Percentiles rank a stretch among this genome's conserved stretches.
Conservation (phyloP, 2,329 filamentous ascomycete species). For the Alternaria sp. region DNA sequence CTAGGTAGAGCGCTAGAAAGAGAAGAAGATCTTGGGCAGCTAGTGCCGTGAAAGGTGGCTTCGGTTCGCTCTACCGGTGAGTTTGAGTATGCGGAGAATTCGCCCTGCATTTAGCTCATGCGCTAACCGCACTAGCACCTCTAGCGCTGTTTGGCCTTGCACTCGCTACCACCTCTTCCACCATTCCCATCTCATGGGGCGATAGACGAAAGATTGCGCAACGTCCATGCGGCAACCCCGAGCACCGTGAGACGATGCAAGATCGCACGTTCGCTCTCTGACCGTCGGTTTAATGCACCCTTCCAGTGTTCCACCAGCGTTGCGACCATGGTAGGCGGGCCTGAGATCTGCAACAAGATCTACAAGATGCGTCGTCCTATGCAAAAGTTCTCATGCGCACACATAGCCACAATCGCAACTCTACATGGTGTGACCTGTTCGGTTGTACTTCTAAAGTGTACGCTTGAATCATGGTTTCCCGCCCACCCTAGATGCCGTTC, state of each 20-base stretch:
- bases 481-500: neutral
- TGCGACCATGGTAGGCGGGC: neutral
- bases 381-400: neutral
- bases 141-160: neutral
- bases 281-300: neutral
- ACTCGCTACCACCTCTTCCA: conserved; percentile 1
- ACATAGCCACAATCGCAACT: neutral
- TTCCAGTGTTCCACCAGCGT: conserved; percentile 6
- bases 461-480: conserved; percentile 3
- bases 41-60: neutral
- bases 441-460: neutral
- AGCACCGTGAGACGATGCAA: neutral
- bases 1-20: neutral
- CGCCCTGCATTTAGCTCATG: neutral
- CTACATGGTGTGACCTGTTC: conserved; percentile 6
- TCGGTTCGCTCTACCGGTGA: neutral
- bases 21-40: neutral
- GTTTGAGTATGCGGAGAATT: neutral
- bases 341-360: neutral
- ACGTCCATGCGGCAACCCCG: neutral
- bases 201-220: neutral
- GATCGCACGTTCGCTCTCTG: neutral
- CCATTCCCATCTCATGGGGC: neutral
- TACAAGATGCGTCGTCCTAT: neutral
- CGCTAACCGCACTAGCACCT: neutral